Conservation (phyloP, 2,329 filamentous ascomycete species). For the Cladosporium sp. region DNA sequence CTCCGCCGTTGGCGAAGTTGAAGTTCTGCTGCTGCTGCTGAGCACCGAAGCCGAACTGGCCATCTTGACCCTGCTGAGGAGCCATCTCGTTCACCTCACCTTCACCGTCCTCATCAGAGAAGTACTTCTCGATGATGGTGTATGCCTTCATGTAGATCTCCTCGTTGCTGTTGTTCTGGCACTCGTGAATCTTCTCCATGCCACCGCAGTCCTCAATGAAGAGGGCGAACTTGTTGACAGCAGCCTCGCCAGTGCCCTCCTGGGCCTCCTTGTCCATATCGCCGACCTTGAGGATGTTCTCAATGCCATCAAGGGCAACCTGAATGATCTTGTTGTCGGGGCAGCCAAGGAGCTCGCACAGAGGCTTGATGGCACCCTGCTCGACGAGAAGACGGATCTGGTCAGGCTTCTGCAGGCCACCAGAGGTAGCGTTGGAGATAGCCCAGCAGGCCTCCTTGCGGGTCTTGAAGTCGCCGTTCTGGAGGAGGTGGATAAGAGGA, state of each 20-base stretch:
- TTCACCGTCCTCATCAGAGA: conserved; percentile 92
- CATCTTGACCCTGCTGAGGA: conserved; percentile 66
- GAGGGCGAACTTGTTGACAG: conserved; percentile 92
- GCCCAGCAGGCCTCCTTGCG: conserved; percentile 99
- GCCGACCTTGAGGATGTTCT: conserved; percentile 99
- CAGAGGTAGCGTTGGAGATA: conserved; percentile 96
- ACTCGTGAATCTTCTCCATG: conserved; percentile 99
- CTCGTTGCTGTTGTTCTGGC: conserved; percentile 99
- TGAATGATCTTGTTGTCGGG: conserved; percentile 99
- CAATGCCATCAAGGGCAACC: conserved; percentile 91
- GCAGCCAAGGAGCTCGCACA: conserved; percentile 91
- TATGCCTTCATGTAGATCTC: conserved; percentile 99
- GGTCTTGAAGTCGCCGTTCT: conserved; percentile 97
- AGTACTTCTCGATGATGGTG: conserved; percentile 99
- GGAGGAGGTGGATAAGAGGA: conserved; percentile 90
- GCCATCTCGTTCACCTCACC: conserved; percentile 78
- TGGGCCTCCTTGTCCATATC: conserved; percentile 95
- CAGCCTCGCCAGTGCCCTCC: conserved; percentile 64
- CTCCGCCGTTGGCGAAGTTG: conserved; percentile 80
- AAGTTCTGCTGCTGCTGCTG: conserved; percentile 74
- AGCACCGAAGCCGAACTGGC: conserved; percentile 75
- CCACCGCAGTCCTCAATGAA: conserved; percentile 98
- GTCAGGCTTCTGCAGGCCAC: conserved; percentile 95
- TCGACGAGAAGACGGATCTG: conserved; percentile 94
- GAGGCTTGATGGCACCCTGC: conserved; percentile 93